Percentiles rank a stretch among this genome's conserved stretches.
Evolutionary conservation across 1,139 yeast genomes (phyloP).

Genomic region (Sugiyamaella paludigena): DNA sequence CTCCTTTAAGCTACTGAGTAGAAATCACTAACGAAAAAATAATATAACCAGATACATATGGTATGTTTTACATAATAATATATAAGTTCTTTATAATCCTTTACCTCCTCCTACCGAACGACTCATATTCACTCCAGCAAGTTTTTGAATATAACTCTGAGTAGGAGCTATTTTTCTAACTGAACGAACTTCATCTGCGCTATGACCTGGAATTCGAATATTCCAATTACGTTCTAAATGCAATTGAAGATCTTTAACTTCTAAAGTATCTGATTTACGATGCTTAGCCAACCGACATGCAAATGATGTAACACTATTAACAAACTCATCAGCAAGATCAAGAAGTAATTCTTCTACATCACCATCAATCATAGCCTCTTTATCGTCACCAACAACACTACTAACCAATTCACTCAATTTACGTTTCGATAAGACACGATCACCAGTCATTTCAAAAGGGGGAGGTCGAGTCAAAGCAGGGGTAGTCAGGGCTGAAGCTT

Average conservation of each 20-base stretch:
- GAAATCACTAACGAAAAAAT: no score
- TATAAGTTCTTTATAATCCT: constrained; percentile 4
- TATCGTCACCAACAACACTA: constrained; percentile 80
- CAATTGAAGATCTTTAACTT: constrained; percentile 84
- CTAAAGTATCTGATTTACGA: constrained; percentile 83
- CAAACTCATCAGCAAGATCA: constrained; percentile 95
- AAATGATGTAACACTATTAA: constrained; percentile 82
- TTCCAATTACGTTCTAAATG: constrained; percentile 96
- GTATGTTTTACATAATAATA: no score
- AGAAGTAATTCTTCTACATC: constrained; percentile 89
- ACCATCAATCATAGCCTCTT: constrained; percentile 68
- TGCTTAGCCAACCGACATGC: constrained; percentile 95
- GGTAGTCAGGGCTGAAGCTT: constrained; percentile 60
- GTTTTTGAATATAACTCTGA: constrained; percentile 64
- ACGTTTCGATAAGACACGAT: constrained; percentile 82
- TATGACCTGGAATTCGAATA: constrained; percentile 88
- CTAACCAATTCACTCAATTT: constrained; percentile 83
- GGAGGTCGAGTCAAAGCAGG: constrained; percentile 80
- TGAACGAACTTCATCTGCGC: constrained; percentile 85
- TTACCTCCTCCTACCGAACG: constrained; percentile 37
- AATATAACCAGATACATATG: no score
- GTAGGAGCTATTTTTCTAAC: constrained; percentile 82
- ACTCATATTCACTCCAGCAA: constrained; percentile 57
- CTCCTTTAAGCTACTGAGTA: no score
- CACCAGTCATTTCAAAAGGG: constrained; percentile 71